These are phyloP conservation scores for Penicillium sp. DNA, from an alignment of 2,329 filamentous ascomycete species.

Conservation along the genomic window DNA sequence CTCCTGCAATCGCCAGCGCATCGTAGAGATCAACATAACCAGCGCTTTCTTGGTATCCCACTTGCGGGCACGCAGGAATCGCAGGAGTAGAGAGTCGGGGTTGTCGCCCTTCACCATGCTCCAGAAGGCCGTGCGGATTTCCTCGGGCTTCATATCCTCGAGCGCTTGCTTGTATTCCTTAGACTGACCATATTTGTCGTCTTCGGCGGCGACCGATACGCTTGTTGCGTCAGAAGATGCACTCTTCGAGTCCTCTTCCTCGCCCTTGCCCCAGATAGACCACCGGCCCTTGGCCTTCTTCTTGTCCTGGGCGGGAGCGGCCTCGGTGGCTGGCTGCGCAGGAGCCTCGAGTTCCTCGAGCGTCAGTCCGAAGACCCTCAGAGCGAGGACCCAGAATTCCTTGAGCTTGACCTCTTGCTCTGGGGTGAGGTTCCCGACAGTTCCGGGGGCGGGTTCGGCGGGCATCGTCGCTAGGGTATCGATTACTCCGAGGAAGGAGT, in stretches of 20 bases:
- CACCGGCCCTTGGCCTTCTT: constrained; percentile 74
- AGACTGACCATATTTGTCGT: constrained; percentile 91
- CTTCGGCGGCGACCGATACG: constrained; percentile 48
- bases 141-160: constrained; percentile 73
- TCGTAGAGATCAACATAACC: constrained; percentile 90
- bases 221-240: constrained; percentile 36
- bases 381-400: constrained; percentile 77
- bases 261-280: constrained; percentile 62
- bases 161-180: constrained; percentile 85
- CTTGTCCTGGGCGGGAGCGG: constrained; percentile 41
- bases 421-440: constrained; percentile 81
- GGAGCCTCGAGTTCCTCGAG: constrained; percentile 28
- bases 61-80: constrained; percentile 85
- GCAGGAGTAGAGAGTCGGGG: constrained; percentile 79
- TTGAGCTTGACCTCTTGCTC: constrained; percentile 88
- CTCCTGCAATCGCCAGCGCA: constrained; percentile 84
- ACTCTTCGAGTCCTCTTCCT: constrained; percentile 37
- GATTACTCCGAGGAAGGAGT: constrained; percentile 35
- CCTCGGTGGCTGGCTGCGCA: constrained; percentile 14
- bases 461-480: constrained; percentile 41
- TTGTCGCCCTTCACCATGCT: constrained; percentile 93
- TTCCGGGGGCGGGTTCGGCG: constrained; percentile 54
- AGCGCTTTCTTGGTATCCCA: constrained; percentile 95
- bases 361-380: constrained; percentile 72
- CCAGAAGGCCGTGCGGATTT: constrained; percentile 83